phyloP scores from a whole-genome alignment of 192 early-diverging fungal species.

The Umbelopsis sp. region DNA sequence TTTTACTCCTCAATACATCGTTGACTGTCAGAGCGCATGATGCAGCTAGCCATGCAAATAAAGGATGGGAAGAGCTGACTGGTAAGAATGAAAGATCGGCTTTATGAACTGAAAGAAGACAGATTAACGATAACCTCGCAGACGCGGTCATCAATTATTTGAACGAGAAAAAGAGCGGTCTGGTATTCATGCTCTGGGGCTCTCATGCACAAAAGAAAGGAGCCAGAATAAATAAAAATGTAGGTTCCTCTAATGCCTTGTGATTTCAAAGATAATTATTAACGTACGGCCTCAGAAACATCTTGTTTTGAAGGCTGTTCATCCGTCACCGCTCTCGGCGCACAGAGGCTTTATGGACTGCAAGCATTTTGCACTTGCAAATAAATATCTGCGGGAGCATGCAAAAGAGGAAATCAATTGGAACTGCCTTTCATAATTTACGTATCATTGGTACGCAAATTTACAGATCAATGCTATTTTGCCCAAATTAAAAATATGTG shows the following conservation, averaged over 20 bases:
- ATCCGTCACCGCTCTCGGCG: conserved; percentile 90
- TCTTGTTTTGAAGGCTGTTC: conserved; percentile 80
- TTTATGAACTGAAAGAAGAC: background rate
- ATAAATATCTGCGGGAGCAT: conserved; percentile 72
- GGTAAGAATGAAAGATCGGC: conserved; percentile 24
- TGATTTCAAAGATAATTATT: background rate
- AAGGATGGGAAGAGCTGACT: conserved; percentile 89
- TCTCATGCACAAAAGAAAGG: conserved; percentile 87
- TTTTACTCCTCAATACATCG: conserved; percentile 86
- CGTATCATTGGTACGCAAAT: too few species aligned
- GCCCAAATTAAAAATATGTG: too few species aligned
- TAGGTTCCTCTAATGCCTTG: background rate
- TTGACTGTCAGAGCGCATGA: conserved; percentile 83
- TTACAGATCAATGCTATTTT: too few species aligned
- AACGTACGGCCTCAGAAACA: conserved; percentile 58
- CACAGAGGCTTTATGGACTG: conserved; percentile 87
- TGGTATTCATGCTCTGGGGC: conserved; percentile 98
- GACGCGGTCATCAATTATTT: conserved; percentile 80
- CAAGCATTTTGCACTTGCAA: conserved; percentile 85
- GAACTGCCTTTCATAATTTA: conserved; percentile 47
- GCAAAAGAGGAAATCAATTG: conserved; percentile 71
- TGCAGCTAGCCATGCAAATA: conserved; percentile 77
- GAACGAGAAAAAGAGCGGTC: conserved; percentile 54
- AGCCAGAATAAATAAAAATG: conserved; percentile 60
- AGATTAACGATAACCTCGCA: conserved; percentile 12